Evolutionary conservation across 495 filamentous ascomycete genomes (phyloP), one percentile per base, ranked within the genome.

Genomic region (Monascus purpureus): DNA sequence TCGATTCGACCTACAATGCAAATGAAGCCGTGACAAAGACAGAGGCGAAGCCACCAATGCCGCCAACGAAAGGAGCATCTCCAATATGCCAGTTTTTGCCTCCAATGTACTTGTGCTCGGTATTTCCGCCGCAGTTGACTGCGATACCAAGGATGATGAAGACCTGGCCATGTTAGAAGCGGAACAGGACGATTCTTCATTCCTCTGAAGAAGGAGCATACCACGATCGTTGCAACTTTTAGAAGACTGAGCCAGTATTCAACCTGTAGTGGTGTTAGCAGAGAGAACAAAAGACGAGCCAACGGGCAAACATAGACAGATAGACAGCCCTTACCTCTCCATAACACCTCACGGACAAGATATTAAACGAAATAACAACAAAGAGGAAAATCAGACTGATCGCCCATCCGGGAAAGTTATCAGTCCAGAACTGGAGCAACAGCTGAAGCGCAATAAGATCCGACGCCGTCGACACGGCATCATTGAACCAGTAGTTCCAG

Each of bases 401-500:
- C 0, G 52, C 65, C 63, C 63, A 69, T 0, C 63, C 60, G 0
- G 65, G 65, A 28, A 69, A 63, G 42, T 60, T 59, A 19, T 67
- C 57, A 0, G 61, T 61, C 67, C 68, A 72, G 36, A 58, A 70
- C 31, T 67, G 39, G 38, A 72, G 45, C 12, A 72, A 37, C 6
- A 72, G 43, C 37, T 72, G 68, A 17, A 71, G 41, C 1, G 68
- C 67, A 27, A 71, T 60, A 17, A 72, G 43, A 56, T 72, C 67
- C 3, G 66, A 57, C 4, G 67, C 68, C 3, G 63, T 70, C 2
- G 64, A 68, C 6, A 69, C 61, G 2, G 68, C 68, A 56, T 72
- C 69, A 46, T 73, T 72, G 30, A 70, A 68, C 67, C 67, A 72
- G 44, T 73, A 73, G 35, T 71, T 73, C 64, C 64, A 68, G 0